Percentiles rank a stretch among this genome's conserved stretches.
Conservation (phyloP, 73 alveolate genomes). For the Paramecium biaurelia region DNA sequence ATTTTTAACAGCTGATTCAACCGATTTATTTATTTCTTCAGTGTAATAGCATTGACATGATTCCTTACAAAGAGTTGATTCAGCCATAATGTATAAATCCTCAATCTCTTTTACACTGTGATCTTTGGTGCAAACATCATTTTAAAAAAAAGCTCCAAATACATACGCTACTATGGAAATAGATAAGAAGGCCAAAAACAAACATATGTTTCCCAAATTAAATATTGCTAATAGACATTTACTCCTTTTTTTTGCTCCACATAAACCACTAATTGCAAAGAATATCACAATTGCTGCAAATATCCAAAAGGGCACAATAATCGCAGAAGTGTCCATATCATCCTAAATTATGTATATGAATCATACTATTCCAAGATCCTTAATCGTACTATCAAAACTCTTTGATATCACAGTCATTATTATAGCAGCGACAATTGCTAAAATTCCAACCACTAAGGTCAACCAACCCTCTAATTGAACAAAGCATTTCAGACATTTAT, state of each 20-base stretch:
- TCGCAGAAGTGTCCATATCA: neutral
- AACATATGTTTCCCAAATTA: neutral
- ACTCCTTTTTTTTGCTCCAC: neutral
- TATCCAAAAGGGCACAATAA: neutral
- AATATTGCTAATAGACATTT: neutral
- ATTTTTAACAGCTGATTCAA: neutral
- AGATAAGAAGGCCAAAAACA: neutral
- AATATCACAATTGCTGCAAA: neutral
- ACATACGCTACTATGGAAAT: neutral
- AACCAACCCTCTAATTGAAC: neutral
- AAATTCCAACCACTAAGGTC: neutral
- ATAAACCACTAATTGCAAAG: neutral
- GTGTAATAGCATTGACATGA: neutral
- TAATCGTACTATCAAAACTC: neutral
- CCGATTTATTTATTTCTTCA: neutral
- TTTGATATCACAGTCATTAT: neutral
- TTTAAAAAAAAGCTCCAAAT: neutral
- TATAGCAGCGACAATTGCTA: neutral
- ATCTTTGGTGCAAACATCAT: too few relatives aligned
- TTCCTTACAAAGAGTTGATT: neutral
- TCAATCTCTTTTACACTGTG: neutral
- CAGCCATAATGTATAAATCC: neutral
- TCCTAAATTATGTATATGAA: neutral
- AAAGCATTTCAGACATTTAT: neutral
- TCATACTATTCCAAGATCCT: neutral